Evolutionary conservation across 179 eudicot species (phyloP).

Genomic region (Vitellaria paradoxa): DNA sequence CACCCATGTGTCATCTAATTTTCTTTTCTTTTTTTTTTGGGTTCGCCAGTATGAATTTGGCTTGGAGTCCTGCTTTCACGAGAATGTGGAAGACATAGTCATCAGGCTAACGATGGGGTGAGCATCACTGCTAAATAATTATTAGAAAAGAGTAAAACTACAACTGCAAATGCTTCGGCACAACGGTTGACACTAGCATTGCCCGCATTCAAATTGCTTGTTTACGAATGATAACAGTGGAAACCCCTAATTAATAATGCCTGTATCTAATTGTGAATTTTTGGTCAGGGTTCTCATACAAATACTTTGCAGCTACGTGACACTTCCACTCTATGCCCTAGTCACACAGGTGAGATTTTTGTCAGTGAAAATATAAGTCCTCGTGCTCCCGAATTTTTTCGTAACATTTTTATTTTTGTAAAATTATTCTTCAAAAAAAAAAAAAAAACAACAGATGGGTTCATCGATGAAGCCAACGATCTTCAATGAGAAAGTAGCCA

Average conservation of each 20-base stretch:
- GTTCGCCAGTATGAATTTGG: constrained; percentile 38
- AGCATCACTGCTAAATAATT: constrained; percentile 9
- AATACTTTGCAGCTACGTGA: constrained; percentile 52
- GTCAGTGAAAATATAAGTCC: too few species aligned
- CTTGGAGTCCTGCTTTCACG: constrained; percentile 40
- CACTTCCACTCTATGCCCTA: constrained; percentile 53
- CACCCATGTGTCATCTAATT: too few species aligned
- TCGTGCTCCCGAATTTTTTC: too few species aligned
- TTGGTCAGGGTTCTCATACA: constrained; percentile 35
- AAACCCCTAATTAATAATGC: too few species aligned
- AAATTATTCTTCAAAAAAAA: neutral
- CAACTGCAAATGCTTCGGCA: too few species aligned
- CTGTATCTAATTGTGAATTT: neutral
- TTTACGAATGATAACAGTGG: too few species aligned
- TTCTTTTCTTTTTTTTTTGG: too few species aligned
- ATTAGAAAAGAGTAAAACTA: too few species aligned
- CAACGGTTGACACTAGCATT: too few species aligned
- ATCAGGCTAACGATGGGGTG: constrained; percentile 49
- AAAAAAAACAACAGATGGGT: constrained; percentile 33
- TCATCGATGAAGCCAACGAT: constrained; percentile 42
- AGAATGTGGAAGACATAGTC: constrained; percentile 28
- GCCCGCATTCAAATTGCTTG: too few species aligned
- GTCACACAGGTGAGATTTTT: constrained; percentile 41
- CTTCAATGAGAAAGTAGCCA: constrained; percentile 37
- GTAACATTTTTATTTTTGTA: too few species aligned